These are phyloP conservation scores for Cytospora leucostoma DNA, from an alignment of 2,329 filamentous ascomycete genomes.

Conservation along the genomic window DNA sequence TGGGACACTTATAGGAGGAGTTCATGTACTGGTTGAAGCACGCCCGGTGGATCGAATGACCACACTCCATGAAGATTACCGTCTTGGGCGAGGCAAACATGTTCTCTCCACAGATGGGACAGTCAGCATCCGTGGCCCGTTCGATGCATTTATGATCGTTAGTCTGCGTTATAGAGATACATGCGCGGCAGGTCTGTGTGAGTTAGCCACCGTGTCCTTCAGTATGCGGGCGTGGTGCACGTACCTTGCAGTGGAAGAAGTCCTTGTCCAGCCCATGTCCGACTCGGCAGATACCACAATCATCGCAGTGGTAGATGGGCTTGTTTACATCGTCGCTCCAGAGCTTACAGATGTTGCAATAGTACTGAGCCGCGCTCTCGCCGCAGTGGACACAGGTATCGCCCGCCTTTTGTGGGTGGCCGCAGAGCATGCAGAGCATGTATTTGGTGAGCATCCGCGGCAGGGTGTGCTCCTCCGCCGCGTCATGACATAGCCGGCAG, in stretches of 20 bases:
- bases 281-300: constrained; percentile 92
- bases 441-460: constrained; percentile 83
- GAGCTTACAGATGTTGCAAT: constrained; percentile 90
- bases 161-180: constrained; percentile 85
- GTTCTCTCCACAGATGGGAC: constrained; percentile 94
- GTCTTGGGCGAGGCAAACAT: constrained; percentile 26
- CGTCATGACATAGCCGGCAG: constrained; percentile 92
- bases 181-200: constrained; percentile 80
- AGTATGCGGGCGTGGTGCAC: constrained; percentile 24
- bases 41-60: constrained; percentile 89
- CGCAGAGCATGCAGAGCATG: constrained; percentile 97
- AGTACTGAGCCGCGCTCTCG: constrained; percentile 80
- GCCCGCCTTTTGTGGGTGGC: constrained; percentile 77
- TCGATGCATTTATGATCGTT: constrained; percentile 92
- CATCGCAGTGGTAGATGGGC: constrained; percentile 92
- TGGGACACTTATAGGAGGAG: constrained; percentile 91
- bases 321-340: constrained; percentile 94
- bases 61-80: constrained; percentile 44
- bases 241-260: constrained; percentile 96
- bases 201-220: constrained; percentile 9
- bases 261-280: constrained; percentile 93
- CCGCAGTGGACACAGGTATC: constrained; percentile 79
- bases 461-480: constrained; percentile 74
- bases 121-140: constrained; percentile 90
- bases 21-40: constrained; percentile 90